Evolutionary conservation across 306 rosid species (phyloP), one percentile per base, ranked within the genome.

Genomic region (Fagus sylvatica): DNA sequence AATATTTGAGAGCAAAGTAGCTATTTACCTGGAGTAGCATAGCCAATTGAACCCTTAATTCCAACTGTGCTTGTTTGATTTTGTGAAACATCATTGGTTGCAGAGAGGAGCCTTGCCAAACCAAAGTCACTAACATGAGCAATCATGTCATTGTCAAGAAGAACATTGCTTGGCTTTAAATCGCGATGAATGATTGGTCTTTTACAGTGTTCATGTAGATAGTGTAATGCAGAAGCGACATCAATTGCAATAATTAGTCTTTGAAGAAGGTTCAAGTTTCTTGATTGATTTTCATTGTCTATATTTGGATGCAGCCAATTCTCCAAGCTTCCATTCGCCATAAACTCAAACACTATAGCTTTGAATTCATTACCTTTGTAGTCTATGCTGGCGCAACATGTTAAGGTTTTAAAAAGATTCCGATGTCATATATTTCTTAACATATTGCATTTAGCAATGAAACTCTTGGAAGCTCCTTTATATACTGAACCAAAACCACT

Each of bases 311-410:
- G 78, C 4, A 83, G 1, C 87, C 87, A 84, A 4, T 39, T 40
- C 37, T 84, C 84, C n/a, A 84, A 77, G 77, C 71, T 80, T 53
- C 82, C 84, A 53, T 80, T 80, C 41, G 16, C 36, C 84, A 84
- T 73, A 59, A 69, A 80, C 7, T 61, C 60, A 12, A 76, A 84
- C 34, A 84, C 81, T 1, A 84, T 66, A 68, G 77, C 87, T 76
- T 84, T 76, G 41, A 84, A 84, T 15, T 68, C 87, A 49, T 67
- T 74, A 4, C 87, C 87, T 1, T 73, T 42, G 59, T 80, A 74
- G 62, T 76, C 79, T 2, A 17, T 2, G 33, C 77, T 69, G 0
- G 87, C 76, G 42, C 84, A 80, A 53, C 82, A 80, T 41, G 87
- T 84, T n/a, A 76, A 36, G 48, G 80, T 53, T 51, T 73, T 65